phyloP scores from a whole-genome alignment of 140 eudicot genomes.

The Erigeron philadelphicus region DNA sequence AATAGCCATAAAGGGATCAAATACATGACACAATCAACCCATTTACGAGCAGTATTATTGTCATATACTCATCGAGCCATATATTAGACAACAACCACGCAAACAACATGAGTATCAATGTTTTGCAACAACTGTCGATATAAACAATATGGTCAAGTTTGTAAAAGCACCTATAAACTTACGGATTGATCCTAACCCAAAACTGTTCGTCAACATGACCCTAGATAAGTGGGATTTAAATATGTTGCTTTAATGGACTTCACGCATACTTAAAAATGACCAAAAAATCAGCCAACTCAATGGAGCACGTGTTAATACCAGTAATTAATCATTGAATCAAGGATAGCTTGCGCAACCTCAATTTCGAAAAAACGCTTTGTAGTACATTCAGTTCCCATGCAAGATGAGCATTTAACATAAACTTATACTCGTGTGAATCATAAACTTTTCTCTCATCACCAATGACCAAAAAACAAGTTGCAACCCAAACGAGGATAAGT shows the following conservation, averaged over 20 bases:
- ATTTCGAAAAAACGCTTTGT: conserved; percentile 8
- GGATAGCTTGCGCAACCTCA: not conserved
- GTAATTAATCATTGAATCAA: not conserved
- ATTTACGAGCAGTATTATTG: not conserved
- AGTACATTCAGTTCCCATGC: not conserved
- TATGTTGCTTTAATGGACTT: not conserved
- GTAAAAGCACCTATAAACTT: not conserved
- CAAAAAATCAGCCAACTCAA: no score
- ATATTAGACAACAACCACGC: not conserved
- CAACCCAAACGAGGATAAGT: not conserved
- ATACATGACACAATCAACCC: not conserved
- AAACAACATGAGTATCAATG: not conserved
- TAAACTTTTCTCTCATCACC: not conserved
- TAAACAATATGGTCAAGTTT: not conserved
- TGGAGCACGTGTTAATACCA: not conserved
- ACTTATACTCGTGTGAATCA: not conserved
- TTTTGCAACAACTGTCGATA: not conserved
- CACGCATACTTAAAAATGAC: no score
- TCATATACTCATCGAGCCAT: not conserved
- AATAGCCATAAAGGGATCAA: not conserved
- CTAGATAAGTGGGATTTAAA: not conserved
- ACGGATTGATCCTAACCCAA: not conserved
- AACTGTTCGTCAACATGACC: not conserved
- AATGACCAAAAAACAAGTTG: not conserved
- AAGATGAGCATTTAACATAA: not conserved